Evolutionary conservation across 2,329 filamentous ascomycete genomes (phyloP), one percentile per base, ranked within the genome.

Genomic region (Gremmenia infestans): DNA sequence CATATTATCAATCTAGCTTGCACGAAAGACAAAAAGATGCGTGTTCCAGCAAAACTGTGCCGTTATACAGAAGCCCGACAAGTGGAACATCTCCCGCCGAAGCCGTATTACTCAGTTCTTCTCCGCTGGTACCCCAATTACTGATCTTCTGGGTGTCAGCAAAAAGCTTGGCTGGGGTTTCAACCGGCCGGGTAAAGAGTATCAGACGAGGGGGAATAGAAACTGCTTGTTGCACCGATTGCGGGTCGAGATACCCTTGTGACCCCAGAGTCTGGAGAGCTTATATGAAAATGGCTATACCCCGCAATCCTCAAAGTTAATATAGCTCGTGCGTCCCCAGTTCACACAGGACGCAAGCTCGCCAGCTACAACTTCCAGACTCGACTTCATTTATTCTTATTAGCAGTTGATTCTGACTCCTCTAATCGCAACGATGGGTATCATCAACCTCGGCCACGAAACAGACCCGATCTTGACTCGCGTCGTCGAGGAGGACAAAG

Each of bases 391-490:
- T 7, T 2, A 17, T 39, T n/a, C 37, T 39, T n/a, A 2, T 39
- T 39, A 6, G 14, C 7, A 17, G n/a, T 39, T 39, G 37, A 14
- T 39, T 39, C 14, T 9, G 28, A 9, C 7, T 32, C 25, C 5
- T 25, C 5, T 25, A 25, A 7, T 9, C 8, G 37, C 37, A 39
- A 39, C 12, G 5, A 58, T 56, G 56, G 53, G 53, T 53, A 46
- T 58, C 47, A 49, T 58, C n/a, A 55, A 58, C 45, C 56, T 55
- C 25, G 56, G 56, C 14, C 48, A 37, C 35, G 55, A 54, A 36
- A 28, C 67, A 23, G 73, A 74, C 53, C 72, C 72, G 17, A 59
- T 74, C 48, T 60, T 75, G 54, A 71, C 73, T 19, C 68, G 70
- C 43, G 62, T 75, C 35, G 72, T 74, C 8, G 67, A 72, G 35